Conservation (phyloP, 1,284 basidiomycete genomes). For the Apiotrichum laibachii region DNA sequence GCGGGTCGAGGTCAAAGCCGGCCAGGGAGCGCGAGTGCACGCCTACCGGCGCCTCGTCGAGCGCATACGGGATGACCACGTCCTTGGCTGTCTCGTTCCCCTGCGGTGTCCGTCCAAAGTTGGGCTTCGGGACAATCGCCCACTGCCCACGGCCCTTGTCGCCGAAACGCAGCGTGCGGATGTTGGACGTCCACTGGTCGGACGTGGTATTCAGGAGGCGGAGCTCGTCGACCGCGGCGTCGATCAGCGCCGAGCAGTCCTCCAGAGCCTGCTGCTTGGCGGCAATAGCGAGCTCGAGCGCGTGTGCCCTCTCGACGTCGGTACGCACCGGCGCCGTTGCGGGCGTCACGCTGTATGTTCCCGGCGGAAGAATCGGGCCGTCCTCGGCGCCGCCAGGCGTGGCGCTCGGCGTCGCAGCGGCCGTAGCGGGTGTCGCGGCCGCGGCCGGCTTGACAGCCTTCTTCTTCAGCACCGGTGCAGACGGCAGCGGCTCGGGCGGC, state of each 20-base stretch:
- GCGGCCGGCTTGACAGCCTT: slow-evolving; percentile 1
- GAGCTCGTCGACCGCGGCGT: slow-evolving; percentile 44
- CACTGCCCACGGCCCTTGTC: slow-evolving; percentile 32
- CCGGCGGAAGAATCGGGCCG: slow-evolving; percentile 38
- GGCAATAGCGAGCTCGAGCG: slow-evolving; percentile 35
- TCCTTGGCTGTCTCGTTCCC: slow-evolving; percentile 39
- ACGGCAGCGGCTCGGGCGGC: slow-evolving; percentile 27
- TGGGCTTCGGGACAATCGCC: slow-evolving; percentile 45
- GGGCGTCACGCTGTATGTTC: slow-evolving; percentile 29
- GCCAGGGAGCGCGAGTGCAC: slow-evolving; percentile 39
- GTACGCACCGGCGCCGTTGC: slow-evolving; percentile 13
- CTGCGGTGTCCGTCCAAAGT: slow-evolving; percentile 31
- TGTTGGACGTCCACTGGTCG: slow-evolving; percentile 36
- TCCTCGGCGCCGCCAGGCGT: slow-evolving; percentile 12
- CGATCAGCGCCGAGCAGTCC: slow-evolving; percentile 41
- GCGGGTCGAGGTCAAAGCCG: slow-evolving; percentile 46
- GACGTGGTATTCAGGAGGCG: slow-evolving; percentile 34
- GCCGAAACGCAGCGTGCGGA: slow-evolving; percentile 31
- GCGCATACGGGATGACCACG: slow-evolving; percentile 49
- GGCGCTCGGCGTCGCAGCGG: slow-evolving; percentile 1
- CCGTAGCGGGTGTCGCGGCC: neutral
- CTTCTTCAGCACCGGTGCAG: slow-evolving; percentile 8
- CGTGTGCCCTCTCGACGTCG: slow-evolving; percentile 19
- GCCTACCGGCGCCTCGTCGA: slow-evolving; percentile 40
- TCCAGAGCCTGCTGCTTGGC: slow-evolving; percentile 40